These are phyloP conservation scores for Pleurostoma richardsiae DNA, from an alignment of 2,329 filamentous ascomycete species.

Conservation along the genomic window DNA sequence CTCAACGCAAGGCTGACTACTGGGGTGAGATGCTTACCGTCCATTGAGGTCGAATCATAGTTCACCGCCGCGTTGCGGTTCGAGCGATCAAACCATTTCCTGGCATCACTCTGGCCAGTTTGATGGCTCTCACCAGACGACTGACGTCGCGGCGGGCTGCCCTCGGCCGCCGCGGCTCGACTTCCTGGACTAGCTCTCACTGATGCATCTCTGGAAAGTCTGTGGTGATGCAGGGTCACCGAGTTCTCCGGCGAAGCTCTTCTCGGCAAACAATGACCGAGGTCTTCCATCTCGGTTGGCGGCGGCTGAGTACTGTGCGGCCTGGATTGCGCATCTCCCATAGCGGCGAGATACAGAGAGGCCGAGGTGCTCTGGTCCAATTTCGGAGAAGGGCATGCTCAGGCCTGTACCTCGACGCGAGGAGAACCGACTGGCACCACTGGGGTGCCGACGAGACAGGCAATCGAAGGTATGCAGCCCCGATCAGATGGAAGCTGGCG, in stretches of 20 bases:
- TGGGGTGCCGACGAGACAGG: too few relatives aligned
- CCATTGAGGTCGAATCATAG: slow-evolving; percentile 39
- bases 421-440: too few relatives aligned
- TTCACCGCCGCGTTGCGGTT: slow-evolving; percentile 42
- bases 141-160: slow-evolving; percentile 23
- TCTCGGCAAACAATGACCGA: slow-evolving; percentile 36
- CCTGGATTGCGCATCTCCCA: too few relatives aligned
- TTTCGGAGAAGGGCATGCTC: too few relatives aligned
- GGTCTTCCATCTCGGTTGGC: not conserved
- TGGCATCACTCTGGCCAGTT: slow-evolving; percentile 44
- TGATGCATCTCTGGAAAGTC: slow-evolving; percentile 34
- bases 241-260: slow-evolving; percentile 39
- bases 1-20: too few relatives aligned
- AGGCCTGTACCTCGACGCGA: too few relatives aligned
- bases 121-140: slow-evolving; percentile 46
- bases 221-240: slow-evolving; percentile 41
- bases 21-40: slow-evolving; percentile 26
- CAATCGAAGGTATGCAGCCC: too few relatives aligned
- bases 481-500: too few relatives aligned
- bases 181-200: slow-evolving; percentile 11
- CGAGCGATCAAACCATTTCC: slow-evolving; percentile 49
- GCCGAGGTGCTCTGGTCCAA: too few relatives aligned
- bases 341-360: too few relatives aligned
- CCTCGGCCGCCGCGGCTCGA: slow-evolving; percentile 2
- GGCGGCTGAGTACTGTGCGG: too few relatives aligned